These are phyloP conservation scores for Taphrina sp. DNA, from an alignment of 1,139 yeast species.

Conservation along the genomic window DNA sequence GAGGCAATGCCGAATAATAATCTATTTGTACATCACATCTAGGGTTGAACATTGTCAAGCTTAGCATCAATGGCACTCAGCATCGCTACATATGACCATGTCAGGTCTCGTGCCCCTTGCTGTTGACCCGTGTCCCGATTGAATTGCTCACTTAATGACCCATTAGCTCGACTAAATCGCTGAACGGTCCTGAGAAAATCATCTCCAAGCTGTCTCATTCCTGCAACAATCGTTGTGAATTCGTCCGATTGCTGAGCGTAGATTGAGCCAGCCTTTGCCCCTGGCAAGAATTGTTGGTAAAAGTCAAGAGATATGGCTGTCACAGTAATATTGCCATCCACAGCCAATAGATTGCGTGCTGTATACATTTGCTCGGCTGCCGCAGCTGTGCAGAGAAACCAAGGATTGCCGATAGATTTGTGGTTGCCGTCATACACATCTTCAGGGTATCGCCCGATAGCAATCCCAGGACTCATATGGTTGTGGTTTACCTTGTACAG, in stretches of 20 bases:
- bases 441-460: conserved; percentile 89
- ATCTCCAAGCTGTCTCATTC: conserved; percentile 64
- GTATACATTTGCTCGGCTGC: conserved; percentile 60
- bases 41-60: too few relatives aligned
- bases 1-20: too few relatives aligned
- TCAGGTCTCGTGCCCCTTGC: conserved; percentile 82
- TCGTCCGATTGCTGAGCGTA: conserved; percentile 35
- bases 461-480: conserved; percentile 53
- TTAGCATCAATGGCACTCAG: too few relatives aligned
- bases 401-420: conserved; percentile 75
- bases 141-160: conserved; percentile 85
- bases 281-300: conserved; percentile 19
- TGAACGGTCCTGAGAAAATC: conserved; percentile 70
- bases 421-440: conserved; percentile 77
- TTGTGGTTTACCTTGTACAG: conserved; percentile 72
- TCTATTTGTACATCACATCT: too few relatives aligned
- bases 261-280: conserved; percentile 1
- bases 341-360: background rate
- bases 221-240: conserved; percentile 50
- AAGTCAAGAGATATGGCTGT: background rate
- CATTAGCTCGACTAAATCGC: conserved; percentile 69
- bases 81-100: conserved; percentile 87
- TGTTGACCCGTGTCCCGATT: conserved; percentile 74
- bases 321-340: background rate
- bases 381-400: conserved; percentile 86